Evolutionary conservation across 768 basidiomycete genomes (phyloP).

Genomic region (Agaricus subrufescens): DNA sequence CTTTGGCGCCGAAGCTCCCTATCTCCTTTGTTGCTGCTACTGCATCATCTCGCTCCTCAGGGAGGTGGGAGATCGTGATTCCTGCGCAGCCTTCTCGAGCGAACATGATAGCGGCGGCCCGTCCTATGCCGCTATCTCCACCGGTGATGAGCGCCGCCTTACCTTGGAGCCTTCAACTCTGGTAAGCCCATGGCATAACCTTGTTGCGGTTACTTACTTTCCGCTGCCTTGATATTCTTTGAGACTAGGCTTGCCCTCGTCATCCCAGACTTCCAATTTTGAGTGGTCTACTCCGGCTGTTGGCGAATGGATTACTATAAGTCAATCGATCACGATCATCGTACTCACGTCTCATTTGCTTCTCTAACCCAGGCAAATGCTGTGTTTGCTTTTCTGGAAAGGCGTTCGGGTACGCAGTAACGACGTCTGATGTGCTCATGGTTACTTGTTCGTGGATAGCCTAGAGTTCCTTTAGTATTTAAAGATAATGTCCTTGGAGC

Average conservation of each 20-base stretch:
- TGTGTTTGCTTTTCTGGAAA: constrained; percentile 38
- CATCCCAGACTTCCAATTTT: constrained; percentile 43
- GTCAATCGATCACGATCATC: constrained; percentile 18
- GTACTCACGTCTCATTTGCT: constrained; percentile 35
- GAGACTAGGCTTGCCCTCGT: constrained; percentile 44
- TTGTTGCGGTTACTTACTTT: constrained; percentile 24
- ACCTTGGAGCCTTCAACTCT: constrained; percentile 20
- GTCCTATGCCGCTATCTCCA: constrained; percentile 48
- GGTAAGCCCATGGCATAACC: not conserved
- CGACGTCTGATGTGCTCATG: constrained; percentile 24
- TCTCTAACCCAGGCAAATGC: constrained; percentile 44
- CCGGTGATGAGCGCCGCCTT: constrained; percentile 33
- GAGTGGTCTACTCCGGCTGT: constrained; percentile 31
- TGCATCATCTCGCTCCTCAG: constrained; percentile 52
- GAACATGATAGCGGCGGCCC: constrained; percentile 44
- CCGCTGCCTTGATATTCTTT: constrained; percentile 47
- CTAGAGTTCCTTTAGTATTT: too few relatives aligned
- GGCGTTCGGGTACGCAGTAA: constrained; percentile 29
- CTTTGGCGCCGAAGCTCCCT: constrained; percentile 32
- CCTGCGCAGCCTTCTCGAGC: constrained; percentile 45
- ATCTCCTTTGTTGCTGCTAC: constrained; percentile 43
- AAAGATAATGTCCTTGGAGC: too few relatives aligned
- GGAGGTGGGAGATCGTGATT: constrained; percentile 49
- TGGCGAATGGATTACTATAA: not conserved
- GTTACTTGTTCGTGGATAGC: not conserved